Evolutionary conservation across 306 rosid genomes (phyloP).

Genomic region (Elaeagnus macrophylla): DNA sequence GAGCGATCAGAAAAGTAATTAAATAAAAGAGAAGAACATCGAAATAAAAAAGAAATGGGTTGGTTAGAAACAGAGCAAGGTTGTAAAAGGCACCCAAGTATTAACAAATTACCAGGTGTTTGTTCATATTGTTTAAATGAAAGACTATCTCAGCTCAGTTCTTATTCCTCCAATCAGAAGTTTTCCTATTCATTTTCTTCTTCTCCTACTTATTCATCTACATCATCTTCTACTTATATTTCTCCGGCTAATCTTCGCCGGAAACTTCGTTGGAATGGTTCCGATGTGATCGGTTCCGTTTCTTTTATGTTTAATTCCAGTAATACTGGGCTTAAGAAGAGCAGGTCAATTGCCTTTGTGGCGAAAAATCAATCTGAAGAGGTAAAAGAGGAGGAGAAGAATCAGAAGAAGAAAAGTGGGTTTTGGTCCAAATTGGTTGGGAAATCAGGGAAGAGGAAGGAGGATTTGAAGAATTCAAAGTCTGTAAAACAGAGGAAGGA

Average conservation of each 20-base stretch:
- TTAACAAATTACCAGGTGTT: conserved; percentile 39
- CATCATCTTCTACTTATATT: conserved; percentile 7
- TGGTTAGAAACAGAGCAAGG: conserved; percentile 27
- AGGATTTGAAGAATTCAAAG: conserved; percentile 31
- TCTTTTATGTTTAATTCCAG: conserved; percentile 24
- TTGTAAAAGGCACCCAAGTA: conserved; percentile 41
- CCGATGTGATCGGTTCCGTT: conserved; percentile 27
- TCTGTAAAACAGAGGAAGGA: conserved; percentile 12
- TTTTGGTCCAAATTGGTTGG: conserved; percentile 61
- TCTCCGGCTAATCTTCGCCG: conserved; percentile 21
- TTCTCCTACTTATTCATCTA: not conserved
- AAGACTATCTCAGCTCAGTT: conserved; percentile 34
- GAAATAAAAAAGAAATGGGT: conserved; percentile 10
- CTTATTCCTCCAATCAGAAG: conserved; percentile 2
- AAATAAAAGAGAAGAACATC: no score
- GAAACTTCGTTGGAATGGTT: conserved; percentile 23
- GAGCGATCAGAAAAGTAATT: not conserved
- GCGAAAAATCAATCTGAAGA: conserved; percentile 13
- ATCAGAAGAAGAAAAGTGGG: conserved; percentile 27
- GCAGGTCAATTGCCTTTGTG: conserved; percentile 41
- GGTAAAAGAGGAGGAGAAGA: conserved; percentile 4
- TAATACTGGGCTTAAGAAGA: conserved; percentile 42
- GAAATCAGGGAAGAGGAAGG: conserved; percentile 36
- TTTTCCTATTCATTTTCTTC: conserved; percentile 5
- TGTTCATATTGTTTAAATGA: conserved; percentile 52